Base-by-base conservation (phyloP, 2,329 filamentous ascomycete species). In the Trichoderma breve region DNA sequence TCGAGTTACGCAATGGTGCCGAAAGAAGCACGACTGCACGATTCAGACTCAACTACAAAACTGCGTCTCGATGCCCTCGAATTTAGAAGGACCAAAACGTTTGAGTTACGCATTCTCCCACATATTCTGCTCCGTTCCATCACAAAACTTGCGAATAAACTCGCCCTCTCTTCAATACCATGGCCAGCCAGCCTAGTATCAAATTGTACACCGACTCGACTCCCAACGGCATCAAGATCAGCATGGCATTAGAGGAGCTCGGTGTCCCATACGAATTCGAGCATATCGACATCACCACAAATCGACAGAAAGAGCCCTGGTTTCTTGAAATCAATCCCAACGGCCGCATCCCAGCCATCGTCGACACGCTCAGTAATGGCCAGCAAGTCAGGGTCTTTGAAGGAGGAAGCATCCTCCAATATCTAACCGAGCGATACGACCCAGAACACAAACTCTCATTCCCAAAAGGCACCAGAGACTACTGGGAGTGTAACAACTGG, bases 311-410 rank as follows among this genome's bases (percentile, higher is more conserved):
- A 26, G 63, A 66, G 21, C 63, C 63, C 1, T 66, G 63, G 63
- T 66, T 26, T 39, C 63, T 66, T 14, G 63, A 66, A 21, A 66
- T 66, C 21, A 66, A 66, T 14, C 63, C 63, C 14, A 66, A 66
- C 15, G 63, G 63, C 6, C 47, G 63, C 21, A 66, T 66, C n/a
- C 63, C 63, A 15, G 63, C 63, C 14, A 57, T 66, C 15, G 30
- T 57, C 7, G 63, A 66, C 63, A 66, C 63, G 18, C 36, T 55
- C 30, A 15, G 28, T 5, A 47, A 66, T 24, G 64, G 64, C 24
- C 30, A 67, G 21, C 51, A 30, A n/a, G 57, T 57, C 18, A 67
- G 51, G 8, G 47, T 67, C 3, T 57, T 67, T 32, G 64, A 67
- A 5, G 64, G 64, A 1, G 64, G 64, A 57, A 67, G 64, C 51